Conservation (phyloP, 225 moss, liverwort and hornwort species). For the Pleurozium schreberi region DNA sequence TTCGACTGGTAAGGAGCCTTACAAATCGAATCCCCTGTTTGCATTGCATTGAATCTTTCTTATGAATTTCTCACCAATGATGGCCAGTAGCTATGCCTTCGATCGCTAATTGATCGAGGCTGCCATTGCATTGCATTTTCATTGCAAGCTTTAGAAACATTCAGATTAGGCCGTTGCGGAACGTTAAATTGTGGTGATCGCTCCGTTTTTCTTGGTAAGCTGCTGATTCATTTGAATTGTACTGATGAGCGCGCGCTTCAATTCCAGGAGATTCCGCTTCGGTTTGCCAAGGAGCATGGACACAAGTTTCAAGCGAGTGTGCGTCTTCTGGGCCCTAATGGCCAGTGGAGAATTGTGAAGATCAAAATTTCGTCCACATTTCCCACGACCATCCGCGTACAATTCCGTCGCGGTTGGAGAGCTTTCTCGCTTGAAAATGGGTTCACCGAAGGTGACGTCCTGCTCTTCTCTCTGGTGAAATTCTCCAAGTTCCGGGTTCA, state of each 20-base stretch:
- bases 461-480: neutral
- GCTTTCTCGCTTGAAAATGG: neutral
- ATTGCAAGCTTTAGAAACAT: neutral
- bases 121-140: neutral
- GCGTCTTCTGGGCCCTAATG: neutral
- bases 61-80: neutral
- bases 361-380: neutral
- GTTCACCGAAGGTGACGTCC: neutral
- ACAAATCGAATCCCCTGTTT: neutral
- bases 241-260: neutral
- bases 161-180: neutral
- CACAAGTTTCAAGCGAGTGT: neutral
- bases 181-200: neutral
- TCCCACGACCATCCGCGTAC: neutral
- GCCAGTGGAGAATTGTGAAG: neutral
- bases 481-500: constrained; percentile 4
- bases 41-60: too few species aligned
- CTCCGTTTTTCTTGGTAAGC: neutral
- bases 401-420: neutral
- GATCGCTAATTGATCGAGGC: neutral
- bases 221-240: neutral
- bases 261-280: constrained; percentile 2
- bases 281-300: neutral
- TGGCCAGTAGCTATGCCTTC: neutral
- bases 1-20: neutral